These are phyloP conservation scores for Nemania sp. DNA, from an alignment of 2,329 filamentous ascomycete genomes.

Conservation along the genomic window DNA sequence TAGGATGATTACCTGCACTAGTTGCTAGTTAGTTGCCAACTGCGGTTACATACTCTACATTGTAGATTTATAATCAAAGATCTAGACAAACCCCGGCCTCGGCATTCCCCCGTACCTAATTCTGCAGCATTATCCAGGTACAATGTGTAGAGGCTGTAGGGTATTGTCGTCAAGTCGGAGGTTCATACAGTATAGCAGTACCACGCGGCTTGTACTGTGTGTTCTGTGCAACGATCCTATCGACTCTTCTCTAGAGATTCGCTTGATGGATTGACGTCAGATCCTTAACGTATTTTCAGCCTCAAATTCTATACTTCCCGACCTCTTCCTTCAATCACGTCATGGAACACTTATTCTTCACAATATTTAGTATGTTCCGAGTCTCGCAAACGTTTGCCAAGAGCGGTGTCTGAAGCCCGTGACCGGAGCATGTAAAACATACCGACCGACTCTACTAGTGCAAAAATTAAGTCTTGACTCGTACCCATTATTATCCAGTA, in stretches of 20 bases:
- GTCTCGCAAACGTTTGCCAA: slow-evolving; percentile 2
- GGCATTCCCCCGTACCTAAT: neutral
- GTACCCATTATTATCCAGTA: neutral
- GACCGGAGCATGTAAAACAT: slow-evolving; percentile 27
- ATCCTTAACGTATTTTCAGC: too few relatives aligned
- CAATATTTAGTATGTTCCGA: slow-evolving; percentile 7
- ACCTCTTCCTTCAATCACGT: too few relatives aligned
- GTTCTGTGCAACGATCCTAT: neutral
- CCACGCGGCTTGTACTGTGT: neutral
- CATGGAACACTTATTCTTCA: too few relatives aligned
- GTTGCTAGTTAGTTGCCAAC: neutral
- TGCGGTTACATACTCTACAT: neutral
- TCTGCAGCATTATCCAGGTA: neutral
- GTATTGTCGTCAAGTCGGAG: too few relatives aligned
- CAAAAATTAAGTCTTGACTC: neutral
- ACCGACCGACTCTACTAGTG: neutral
- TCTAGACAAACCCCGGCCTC: slow-evolving; percentile 8
- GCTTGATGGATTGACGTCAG: slow-evolving; percentile 9
- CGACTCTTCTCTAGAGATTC: neutral
- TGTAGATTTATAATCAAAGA: slow-evolving; percentile 13
- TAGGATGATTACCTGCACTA: neutral
- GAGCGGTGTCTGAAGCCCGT: slow-evolving; percentile 8
- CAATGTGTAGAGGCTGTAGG: neutral
- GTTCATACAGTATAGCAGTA: neutral
- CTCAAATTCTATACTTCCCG: too few relatives aligned